These are phyloP conservation scores for Millerago galiae DNA, from an alignment of 805 yeast genomes.

Conservation along the genomic window DNA sequence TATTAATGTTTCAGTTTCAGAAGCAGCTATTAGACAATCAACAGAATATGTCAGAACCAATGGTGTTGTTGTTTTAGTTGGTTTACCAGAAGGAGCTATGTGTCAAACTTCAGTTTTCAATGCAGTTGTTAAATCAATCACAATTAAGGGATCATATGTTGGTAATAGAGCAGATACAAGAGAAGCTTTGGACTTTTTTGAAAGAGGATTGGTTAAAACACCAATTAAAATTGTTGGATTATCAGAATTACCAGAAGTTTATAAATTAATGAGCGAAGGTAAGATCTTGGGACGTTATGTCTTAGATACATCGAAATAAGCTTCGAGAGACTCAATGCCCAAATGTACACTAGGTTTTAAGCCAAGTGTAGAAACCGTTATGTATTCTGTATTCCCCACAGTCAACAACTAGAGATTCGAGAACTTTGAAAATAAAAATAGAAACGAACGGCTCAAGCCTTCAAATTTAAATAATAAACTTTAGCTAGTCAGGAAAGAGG, in stretches of 20 bases:
- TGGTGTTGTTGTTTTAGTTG: conserved; percentile 60
- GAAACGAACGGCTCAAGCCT: no score
- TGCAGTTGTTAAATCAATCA: conserved; percentile 41
- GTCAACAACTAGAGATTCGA: no score
- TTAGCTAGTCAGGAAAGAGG: no score
- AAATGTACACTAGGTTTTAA: no score
- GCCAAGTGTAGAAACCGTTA: neutral
- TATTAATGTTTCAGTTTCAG: conserved; percentile 55
- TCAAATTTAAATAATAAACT: no score
- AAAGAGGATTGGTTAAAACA: conserved; percentile 55
- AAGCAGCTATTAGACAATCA: conserved; percentile 41
- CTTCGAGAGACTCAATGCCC: no score
- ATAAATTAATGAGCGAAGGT: conserved; percentile 48
- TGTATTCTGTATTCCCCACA: no score
- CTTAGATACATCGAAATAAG: conserved; percentile 60
- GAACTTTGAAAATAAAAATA: no score
- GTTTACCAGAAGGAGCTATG: conserved; percentile 48
- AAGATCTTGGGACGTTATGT: conserved; percentile 70
- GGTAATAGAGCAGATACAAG: conserved; percentile 30
- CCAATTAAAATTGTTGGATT: conserved; percentile 52
- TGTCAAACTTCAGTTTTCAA: conserved; percentile 37
- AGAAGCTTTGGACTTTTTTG: conserved; percentile 63
- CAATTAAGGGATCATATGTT: conserved; percentile 26
- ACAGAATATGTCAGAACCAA: conserved; percentile 46
- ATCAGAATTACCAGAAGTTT: conserved; percentile 43